Evolutionary conservation across 2,329 filamentous ascomycete genomes (phyloP), one percentile per base, ranked within the genome.

Genomic region (Cadophora luteo-olivacea): DNA sequence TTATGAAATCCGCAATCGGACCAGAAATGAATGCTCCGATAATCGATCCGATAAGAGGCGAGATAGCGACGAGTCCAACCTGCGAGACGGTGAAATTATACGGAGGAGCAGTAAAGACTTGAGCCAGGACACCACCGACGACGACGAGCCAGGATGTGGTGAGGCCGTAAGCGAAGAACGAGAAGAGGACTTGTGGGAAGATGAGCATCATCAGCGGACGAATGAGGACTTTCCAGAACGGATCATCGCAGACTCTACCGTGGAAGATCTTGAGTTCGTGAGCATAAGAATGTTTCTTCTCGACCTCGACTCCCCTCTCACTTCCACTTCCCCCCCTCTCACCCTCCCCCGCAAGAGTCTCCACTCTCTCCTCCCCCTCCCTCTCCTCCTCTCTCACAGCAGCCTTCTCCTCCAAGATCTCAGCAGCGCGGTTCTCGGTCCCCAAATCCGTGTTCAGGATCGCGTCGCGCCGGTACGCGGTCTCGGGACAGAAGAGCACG

Each of bases 401-500:
- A 57, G 1, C 25, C 24, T 55, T 55, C 52, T 55, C 52, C 25
- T 33, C 52, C 5, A 55, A 29, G 25, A 71, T 60, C 41, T 71
- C 67, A 0, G 61, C 67, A 12, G 69, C 57, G 64, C 62, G 69
- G 32, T 71, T 68, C 6, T 65, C 67, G 4, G 63, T 71, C 16
- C 69, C 69, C 1, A 71, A 60, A 58, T 71, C 69, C 14, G 48
- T 71, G 41, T 71, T 71, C 33, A 54, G 58, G 32, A 68, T 67
- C 32, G 66, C 48, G 19, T 72, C 66, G 25, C 84, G 78, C 64
- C 78, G 78, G 74, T 84, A 86, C 0, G 81, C 80, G 16, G 84
- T 86, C 72, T 86, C 84, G 0, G 84, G 84, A 3, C 85, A 83
- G 66, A 85, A 82, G 61, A 86, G 78, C 64, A 84, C 75, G 33